These are phyloP conservation scores for Dryadomyces quercus-mongolicae DNA, from an alignment of 2,329 filamentous ascomycete genomes.

Conservation along the genomic window DNA sequence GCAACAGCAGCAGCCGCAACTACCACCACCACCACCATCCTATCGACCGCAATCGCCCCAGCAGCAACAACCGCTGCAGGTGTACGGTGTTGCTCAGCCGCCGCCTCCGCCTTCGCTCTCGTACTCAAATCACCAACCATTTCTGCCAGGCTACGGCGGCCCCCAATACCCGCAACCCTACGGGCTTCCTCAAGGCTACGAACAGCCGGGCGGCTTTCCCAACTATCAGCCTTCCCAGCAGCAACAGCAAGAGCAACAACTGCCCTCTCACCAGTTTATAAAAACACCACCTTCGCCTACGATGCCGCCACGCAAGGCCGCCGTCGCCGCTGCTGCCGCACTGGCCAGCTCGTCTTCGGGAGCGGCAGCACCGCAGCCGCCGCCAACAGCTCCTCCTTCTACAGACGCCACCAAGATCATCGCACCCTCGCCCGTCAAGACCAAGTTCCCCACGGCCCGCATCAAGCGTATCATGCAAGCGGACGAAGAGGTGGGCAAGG, in stretches of 20 bases:
- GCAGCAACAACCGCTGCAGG: background rate
- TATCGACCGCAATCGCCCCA: conserved; percentile 1
- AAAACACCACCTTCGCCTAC: background rate
- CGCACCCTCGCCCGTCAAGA: conserved; percentile 65
- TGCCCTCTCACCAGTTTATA: background rate
- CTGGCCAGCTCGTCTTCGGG: background rate
- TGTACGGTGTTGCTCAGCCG: background rate
- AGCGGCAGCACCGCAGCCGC: conserved; percentile 8
- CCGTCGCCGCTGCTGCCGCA: background rate
- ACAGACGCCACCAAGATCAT: conserved; percentile 17
- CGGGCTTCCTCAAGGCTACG: conserved; percentile 2
- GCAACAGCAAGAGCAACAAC: conserved; percentile 5
- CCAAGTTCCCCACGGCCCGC: conserved; percentile 90
- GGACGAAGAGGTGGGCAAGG: conserved; percentile 96
- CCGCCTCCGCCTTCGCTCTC: background rate
- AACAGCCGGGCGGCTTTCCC: background rate
- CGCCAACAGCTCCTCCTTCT: conserved; percentile 5
- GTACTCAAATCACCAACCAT: background rate
- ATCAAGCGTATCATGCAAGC: conserved; percentile 99
- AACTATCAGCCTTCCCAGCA: background rate
- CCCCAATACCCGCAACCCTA: conserved; percentile 5
- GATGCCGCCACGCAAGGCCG: conserved; percentile 11
- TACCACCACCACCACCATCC: background rate
- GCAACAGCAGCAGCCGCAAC: background rate
- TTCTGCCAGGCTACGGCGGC: conserved; percentile 2